Evolutionary conservation across 345 rosid species (phyloP), one percentile per base, ranked within the genome.

Genomic region (Dipteronia dyeriana): DNA sequence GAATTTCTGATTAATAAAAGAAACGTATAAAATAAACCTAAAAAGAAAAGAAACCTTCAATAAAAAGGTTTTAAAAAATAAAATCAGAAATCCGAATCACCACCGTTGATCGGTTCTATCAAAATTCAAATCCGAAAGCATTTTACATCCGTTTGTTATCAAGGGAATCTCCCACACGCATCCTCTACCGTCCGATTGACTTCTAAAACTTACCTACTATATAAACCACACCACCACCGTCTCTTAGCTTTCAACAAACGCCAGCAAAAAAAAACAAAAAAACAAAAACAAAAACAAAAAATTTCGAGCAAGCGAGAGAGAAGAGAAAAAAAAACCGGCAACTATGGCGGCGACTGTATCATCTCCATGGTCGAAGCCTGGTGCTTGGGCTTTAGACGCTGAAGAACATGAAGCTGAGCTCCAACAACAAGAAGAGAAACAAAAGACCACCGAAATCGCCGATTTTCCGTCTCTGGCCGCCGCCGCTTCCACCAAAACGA

Each of bases 301-400:
- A 41, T 64, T 71, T 10, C 4, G 66, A 76, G 72, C 76, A 39
- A 78, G 0, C 41, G 16, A 69, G 41, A 71, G 68, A 29, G 17
- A 26, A 11, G 13, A 19, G 13, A 4, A 47, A 0, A 6, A 25
- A 8, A 23, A 39, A 49, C 4, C 61, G 54, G 12, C 66, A 65
- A 78, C 14, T 54, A 94, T 94, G 98, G 94, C 98, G 88, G 96
- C 97, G 26, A 86, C 91, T 0, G 89, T 85, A 22, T 88, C 97
- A 38, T 92, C 99, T 85, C 91, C 91, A 3, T 97, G 99, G 99
- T 83, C 86, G 17, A 97, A 97, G 84, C 95, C 99, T 19, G 97
- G 98, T 38, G 88, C 97, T 9, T 97, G 99, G 98, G 98, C 99
- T 53, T 87, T 89, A 4, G 98, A 92, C 69, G 91, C 97, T 45